phyloP scores from a whole-genome alignment of 2,329 filamentous ascomycete genomes.

The Ramularia collo-cygni region DNA sequence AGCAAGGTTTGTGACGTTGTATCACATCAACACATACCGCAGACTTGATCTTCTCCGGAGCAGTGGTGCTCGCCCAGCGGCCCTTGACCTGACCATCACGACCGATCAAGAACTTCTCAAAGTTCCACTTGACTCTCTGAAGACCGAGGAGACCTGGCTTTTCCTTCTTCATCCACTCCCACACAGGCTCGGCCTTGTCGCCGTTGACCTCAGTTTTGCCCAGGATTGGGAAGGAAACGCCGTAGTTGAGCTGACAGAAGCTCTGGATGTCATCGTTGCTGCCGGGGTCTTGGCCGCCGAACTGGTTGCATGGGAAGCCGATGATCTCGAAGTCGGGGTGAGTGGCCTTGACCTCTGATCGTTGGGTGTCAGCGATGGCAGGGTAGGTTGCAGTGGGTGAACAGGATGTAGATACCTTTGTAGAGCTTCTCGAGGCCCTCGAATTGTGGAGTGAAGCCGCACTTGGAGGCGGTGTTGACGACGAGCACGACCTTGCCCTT shows the following conservation, averaged over 20 bases:
- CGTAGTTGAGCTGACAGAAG: conserved; percentile 88
- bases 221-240: conserved; percentile 84
- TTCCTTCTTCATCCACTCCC: conserved; percentile 62
- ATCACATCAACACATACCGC: conserved; percentile 42
- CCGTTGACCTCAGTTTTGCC: conserved; percentile 95
- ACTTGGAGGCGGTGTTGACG: conserved; percentile 98
- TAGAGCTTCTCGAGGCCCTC: conserved; percentile 84
- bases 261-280: conserved; percentile 55
- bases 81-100: conserved; percentile 78
- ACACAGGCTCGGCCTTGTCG: conserved; percentile 69
- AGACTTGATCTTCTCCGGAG: conserved; percentile 73
- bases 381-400: too few relatives aligned
- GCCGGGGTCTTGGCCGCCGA: conserved; percentile 83
- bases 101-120: conserved; percentile 93
- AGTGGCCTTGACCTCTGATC: conserved; percentile 51
- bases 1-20: too few relatives aligned
- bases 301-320: conserved; percentile 98
- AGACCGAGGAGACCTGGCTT: conserved; percentile 80
- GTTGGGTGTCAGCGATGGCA: neutral
- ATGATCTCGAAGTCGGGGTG: conserved; percentile 77
- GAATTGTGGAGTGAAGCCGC: conserved; percentile 97
- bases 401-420: too few relatives aligned
- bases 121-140: conserved; percentile 97
- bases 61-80: conserved; percentile 81
- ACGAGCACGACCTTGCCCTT: conserved; percentile 90